Evolutionary conservation across 768 basidiomycete genomes (phyloP).

Genomic region (Suillus subalutaceus): DNA sequence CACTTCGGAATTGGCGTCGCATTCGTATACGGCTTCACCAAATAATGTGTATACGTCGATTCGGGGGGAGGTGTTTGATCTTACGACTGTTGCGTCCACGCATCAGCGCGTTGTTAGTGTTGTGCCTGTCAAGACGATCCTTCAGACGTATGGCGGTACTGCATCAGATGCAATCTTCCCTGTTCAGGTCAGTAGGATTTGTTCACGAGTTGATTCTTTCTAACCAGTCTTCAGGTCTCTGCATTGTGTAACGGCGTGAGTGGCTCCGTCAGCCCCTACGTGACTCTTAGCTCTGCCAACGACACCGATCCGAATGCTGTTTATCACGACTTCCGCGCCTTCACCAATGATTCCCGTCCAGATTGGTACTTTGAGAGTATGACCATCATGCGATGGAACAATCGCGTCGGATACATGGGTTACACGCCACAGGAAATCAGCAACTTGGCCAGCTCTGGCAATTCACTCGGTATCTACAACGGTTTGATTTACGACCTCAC

Average conservation of each 20-base stretch:
- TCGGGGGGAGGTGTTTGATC: constrained; percentile 94
- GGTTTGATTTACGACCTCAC: constrained; percentile 87
- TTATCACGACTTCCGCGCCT: constrained; percentile 96
- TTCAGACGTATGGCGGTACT: constrained; percentile 79
- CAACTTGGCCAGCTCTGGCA: constrained; percentile 63
- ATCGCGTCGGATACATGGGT: constrained; percentile 87
- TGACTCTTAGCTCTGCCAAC: constrained; percentile 78
- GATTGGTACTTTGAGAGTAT: constrained; percentile 99
- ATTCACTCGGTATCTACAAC: constrained; percentile 84
- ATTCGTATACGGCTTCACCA: constrained; percentile 62
- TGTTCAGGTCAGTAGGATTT: constrained; percentile 67
- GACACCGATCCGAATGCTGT: constrained; percentile 71
- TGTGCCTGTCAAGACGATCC: constrained; percentile 70
- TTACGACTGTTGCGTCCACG: constrained; percentile 63
- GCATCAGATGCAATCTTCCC: constrained; percentile 84
- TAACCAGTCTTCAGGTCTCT: constrained; percentile 58
- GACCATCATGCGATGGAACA: constrained; percentile 89
- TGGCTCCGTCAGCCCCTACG: constrained; percentile 83
- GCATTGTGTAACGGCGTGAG: constrained; percentile 89
- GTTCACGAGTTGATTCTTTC: neutral
- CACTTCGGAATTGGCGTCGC: constrained; percentile 69
- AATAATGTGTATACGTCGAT: constrained; percentile 82
- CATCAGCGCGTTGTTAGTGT: constrained; percentile 74
- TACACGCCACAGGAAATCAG: constrained; percentile 76
- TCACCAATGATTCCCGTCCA: constrained; percentile 85